phyloP scores from a whole-genome alignment of 169 alveolate genomes.

The Theileria luwenshuni region DNA sequence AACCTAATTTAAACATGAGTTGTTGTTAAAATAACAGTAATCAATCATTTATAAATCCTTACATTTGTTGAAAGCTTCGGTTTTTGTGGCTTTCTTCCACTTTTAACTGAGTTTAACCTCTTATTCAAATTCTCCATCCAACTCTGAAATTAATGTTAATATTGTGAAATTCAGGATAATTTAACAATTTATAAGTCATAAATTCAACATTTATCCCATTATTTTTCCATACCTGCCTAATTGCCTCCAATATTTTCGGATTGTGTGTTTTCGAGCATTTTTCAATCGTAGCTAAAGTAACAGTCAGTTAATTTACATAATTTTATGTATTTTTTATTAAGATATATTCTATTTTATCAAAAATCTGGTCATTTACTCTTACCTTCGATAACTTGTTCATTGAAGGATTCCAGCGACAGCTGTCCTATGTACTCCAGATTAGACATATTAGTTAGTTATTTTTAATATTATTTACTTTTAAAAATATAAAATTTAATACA shows the following conservation, averaged over 20 bases:
- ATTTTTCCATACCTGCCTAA: constrained; percentile 36
- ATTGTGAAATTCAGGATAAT: too few relatives aligned
- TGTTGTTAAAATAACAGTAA: neutral
- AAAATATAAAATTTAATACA: neutral
- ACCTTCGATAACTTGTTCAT: constrained; percentile 58
- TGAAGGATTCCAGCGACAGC: constrained; percentile 45
- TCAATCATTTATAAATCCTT: constrained; percentile 1
- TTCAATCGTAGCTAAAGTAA: constrained; percentile 56
- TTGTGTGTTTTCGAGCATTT: constrained; percentile 45
- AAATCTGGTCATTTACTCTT: too few relatives aligned
- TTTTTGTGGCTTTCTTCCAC: neutral
- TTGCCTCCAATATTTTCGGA: constrained; percentile 44
- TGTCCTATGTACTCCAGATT: constrained; percentile 23
- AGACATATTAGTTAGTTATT: constrained; percentile 9
- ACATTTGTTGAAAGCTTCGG: constrained; percentile 6
- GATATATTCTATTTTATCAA: too few relatives aligned
- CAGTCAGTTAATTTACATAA: neutral
- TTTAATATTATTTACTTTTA: neutral
- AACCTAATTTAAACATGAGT: constrained; percentile 10
- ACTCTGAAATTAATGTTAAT: neutral
- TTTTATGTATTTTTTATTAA: neutral
- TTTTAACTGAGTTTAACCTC: constrained; percentile 21
- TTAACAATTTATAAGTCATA: too few relatives aligned
- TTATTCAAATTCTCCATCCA: constrained; percentile 38
- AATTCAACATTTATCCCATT: too few relatives aligned